Evolutionary conservation across 495 filamentous ascomycete genomes (phyloP).

Genomic region (Podospora fimiseda): DNA sequence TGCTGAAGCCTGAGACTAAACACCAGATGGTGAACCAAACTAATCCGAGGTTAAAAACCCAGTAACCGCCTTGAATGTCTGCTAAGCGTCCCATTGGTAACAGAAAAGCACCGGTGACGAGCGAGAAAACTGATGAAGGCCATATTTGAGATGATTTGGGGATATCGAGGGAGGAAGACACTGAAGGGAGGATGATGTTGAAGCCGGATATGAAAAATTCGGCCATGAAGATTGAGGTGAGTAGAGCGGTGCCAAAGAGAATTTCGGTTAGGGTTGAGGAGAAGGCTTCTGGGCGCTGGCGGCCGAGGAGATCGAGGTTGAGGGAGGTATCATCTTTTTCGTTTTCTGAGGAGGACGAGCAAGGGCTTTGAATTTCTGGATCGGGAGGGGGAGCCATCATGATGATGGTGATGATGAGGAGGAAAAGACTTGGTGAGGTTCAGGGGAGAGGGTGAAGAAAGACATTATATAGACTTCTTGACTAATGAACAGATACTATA

Average conservation of each 20-base stretch:
- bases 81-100: constrained; percentile 71
- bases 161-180: constrained; percentile 58
- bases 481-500: too few relatives aligned
- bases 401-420: too few relatives aligned
- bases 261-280: constrained; percentile 53
- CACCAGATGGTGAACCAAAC: constrained; percentile 70
- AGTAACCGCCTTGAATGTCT: constrained; percentile 72
- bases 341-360: not conserved
- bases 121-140: constrained; percentile 72
- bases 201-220: constrained; percentile 87
- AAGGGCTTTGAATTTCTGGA: too few relatives aligned
- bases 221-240: constrained; percentile 67
- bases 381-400: too few relatives aligned
- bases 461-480: too few relatives aligned
- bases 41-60: constrained; percentile 60
- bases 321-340: not conserved
- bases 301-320: constrained; percentile 63
- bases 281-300: constrained; percentile 65
- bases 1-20: constrained; percentile 65
- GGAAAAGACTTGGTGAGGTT: too few relatives aligned
- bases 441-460: too few relatives aligned
- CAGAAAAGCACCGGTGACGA: constrained; percentile 67
- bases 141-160: constrained; percentile 60
- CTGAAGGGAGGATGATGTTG: constrained; percentile 69
- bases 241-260: constrained; percentile 65